A percentile compares a stretch with the other conserved stretches of the same genome.
Evolutionary conservation across 2,329 filamentous ascomycete genomes (phyloP).

Genomic region (Ophiostoma sp.): DNA sequence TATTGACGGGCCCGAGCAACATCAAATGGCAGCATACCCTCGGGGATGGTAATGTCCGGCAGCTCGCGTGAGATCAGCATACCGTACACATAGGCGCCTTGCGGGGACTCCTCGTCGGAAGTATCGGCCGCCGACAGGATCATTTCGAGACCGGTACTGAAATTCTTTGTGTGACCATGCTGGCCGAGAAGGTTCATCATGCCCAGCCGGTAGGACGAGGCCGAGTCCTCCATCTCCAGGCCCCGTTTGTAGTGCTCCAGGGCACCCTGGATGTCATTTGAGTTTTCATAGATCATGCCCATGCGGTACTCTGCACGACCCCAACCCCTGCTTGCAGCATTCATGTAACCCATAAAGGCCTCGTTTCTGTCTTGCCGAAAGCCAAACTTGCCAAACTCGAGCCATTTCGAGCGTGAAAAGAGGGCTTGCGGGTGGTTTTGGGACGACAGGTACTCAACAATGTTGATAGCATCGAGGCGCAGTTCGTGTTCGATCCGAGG

Average conservation of each 20-base stretch:
- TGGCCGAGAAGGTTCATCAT: constrained; percentile 98
- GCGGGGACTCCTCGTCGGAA: constrained; percentile 93
- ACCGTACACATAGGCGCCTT: constrained; percentile 92
- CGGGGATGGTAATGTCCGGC: constrained; percentile 83
- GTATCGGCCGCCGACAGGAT: constrained; percentile 81
- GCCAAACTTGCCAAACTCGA: constrained; percentile 96
- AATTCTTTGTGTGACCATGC: constrained; percentile 85
- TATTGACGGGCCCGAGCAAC: constrained; percentile 75
- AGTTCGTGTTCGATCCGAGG: constrained; percentile 88
- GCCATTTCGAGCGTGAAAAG: constrained; percentile 94
- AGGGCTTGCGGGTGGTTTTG: constrained; percentile 92
- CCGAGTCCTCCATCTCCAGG: constrained; percentile 78
- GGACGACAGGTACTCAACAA: constrained; percentile 84
- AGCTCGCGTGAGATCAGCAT: constrained; percentile 91
- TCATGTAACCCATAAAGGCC: constrained; percentile 82
- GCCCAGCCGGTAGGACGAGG: constrained; percentile 80
- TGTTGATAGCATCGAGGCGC: constrained; percentile 83
- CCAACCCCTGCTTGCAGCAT: constrained; percentile 81
- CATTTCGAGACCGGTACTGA: constrained; percentile 71
- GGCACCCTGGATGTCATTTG: constrained; percentile 87
- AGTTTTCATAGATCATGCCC: constrained; percentile 96
- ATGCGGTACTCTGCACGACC: constrained; percentile 91
- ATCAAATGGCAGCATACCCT: constrained; percentile 67
- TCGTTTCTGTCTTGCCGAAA: constrained; percentile 90
- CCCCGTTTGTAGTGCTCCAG: constrained; percentile 87